phyloP scores from a whole-genome alignment of 1,284 basidiomycete genomes.

The Malassezia pachydermatis region DNA sequence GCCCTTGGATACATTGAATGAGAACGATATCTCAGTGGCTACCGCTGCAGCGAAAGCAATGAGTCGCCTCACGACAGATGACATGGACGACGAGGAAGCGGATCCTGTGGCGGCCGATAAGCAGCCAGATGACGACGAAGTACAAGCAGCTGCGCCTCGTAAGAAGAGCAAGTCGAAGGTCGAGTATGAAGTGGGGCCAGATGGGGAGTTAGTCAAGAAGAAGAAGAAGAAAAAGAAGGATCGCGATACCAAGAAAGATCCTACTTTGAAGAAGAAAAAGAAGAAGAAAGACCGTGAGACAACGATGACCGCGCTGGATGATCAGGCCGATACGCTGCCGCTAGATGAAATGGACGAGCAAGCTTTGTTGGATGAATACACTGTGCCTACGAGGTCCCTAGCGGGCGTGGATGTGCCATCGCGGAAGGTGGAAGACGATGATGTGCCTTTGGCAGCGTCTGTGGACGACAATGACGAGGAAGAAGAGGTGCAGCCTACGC shows the following conservation, averaged over 20 bases:
- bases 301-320: no score
- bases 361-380: no score
- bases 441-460: no score
- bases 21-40: slow-evolving; percentile 6
- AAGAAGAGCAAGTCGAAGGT: slow-evolving; percentile 1
- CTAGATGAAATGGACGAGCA: no score
- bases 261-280: not conserved
- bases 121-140: not conserved
- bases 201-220: slow-evolving; percentile 6
- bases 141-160: not conserved
- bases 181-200: not conserved
- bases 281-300: not conserved
- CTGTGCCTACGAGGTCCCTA: no score
- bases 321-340: no score
- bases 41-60: slow-evolving; percentile 11
- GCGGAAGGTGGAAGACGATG: no score
- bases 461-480: no score
- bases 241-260: not conserved
- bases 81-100: not conserved
- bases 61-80: slow-evolving; percentile 4
- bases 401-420: no score
- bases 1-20: not conserved
- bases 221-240: slow-evolving; percentile 16
- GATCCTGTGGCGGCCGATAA: no score
- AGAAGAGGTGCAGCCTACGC: no score